Conservation (phyloP, 164 flowering plant species). For the Tinospora cordifolia region DNA sequence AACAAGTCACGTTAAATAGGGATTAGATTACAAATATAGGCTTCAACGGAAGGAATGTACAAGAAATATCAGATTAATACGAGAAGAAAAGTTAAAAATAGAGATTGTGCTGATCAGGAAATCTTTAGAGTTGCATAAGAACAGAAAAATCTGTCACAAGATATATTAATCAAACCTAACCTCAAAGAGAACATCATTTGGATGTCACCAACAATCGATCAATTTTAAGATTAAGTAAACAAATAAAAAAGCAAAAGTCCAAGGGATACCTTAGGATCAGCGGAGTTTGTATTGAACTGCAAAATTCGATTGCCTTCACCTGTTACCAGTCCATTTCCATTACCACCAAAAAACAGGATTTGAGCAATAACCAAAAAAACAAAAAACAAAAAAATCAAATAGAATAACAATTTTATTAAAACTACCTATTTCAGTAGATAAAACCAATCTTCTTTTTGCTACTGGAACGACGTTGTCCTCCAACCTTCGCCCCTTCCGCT, state of each 20-base stretch:
- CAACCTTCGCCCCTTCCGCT: constrained; percentile 27
- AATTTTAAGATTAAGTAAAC: not conserved
- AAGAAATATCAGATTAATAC: no score
- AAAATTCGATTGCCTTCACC: not conserved
- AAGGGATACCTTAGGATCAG: constrained; percentile 17
- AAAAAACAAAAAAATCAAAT: not conserved
- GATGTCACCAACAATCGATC: not conserved
- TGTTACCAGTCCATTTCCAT: constrained; percentile 11
- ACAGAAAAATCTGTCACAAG: no score
- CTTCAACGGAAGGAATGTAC: no score
- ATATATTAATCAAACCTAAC: no score
- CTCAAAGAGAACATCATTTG: not conserved
- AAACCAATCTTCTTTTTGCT: constrained; percentile 24
- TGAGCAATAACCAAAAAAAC: not conserved
- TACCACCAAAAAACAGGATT: not conserved
- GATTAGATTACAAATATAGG: no score
- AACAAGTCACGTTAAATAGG: no score
- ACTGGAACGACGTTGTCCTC: not conserved
- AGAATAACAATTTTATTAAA: not conserved
- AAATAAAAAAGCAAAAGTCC: not conserved
- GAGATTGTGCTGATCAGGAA: no score
- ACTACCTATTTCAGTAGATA: constrained; percentile 19
- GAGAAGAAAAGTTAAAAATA: no score
- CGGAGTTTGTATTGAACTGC: not conserved
- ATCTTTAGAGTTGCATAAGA: no score